Conservation (phyloP, 768 basidiomycete genomes). For the Mycena sanguinolenta region DNA sequence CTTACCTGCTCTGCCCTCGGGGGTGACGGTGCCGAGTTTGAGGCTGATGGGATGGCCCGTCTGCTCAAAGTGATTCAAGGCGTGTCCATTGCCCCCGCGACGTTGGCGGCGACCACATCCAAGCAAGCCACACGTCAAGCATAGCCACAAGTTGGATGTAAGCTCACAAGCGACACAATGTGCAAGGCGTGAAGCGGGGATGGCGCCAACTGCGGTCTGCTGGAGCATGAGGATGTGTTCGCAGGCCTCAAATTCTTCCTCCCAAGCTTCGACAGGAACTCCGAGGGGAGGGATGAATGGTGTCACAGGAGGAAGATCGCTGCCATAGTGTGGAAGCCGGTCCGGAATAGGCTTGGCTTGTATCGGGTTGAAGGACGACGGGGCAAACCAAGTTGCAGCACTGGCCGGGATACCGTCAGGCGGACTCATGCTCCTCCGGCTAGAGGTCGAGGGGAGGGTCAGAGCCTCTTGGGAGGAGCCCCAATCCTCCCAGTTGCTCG, state of each 20-base stretch:
- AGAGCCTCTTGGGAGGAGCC: too few relatives aligned
- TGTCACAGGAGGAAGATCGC: too few relatives aligned
- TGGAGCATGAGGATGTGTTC: conserved; percentile 75
- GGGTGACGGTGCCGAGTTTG: conserved; percentile 96
- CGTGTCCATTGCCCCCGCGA: conserved; percentile 90
- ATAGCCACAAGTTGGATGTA: conserved; percentile 95
- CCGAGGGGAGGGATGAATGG: too few relatives aligned
- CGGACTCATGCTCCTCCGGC: too few relatives aligned
- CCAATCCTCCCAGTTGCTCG: too few relatives aligned
- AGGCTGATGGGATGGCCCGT: conserved; percentile 87
- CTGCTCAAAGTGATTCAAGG: conserved; percentile 79
- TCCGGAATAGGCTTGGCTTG: too few relatives aligned
- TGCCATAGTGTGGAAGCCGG: too few relatives aligned
- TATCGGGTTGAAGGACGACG: too few relatives aligned
- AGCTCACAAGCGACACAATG: conserved; percentile 88
- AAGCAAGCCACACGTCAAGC: conserved; percentile 89
- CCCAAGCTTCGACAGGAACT: conserved; percentile 99
- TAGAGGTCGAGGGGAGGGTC: too few relatives aligned
- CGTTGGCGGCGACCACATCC: conserved; percentile 90
- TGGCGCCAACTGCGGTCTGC: conserved; percentile 59
- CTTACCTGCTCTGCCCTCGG: conserved; percentile 91
- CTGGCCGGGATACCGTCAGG: too few relatives aligned
- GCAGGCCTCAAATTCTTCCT: conserved; percentile 92
- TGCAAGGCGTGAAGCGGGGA: conserved; percentile 75
- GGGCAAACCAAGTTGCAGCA: too few relatives aligned